Percentiles rank a stretch among this genome's conserved stretches.
Conservation (phyloP, 1,284 basidiomycete genomes). For the Garcileccinum viscosum region DNA sequence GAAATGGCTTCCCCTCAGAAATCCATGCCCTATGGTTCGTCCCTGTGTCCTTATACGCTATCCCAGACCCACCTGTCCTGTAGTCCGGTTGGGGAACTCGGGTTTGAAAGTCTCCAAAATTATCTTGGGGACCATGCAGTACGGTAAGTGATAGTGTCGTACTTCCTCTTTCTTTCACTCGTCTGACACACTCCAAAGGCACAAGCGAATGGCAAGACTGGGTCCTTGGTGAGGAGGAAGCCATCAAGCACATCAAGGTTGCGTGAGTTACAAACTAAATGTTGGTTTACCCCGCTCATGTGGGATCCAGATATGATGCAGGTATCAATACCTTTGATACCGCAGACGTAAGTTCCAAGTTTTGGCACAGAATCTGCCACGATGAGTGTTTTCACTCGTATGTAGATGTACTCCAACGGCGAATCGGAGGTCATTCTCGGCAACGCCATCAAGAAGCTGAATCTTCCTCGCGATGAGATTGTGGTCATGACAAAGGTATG, state of each 20-base stretch:
- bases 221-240: slow-evolving; percentile 62
- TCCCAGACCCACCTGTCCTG: neutral
- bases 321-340: slow-evolving; percentile 77
- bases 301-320: slow-evolving; percentile 49
- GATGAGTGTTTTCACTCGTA: neutral
- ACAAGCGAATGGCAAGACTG: slow-evolving; percentile 50
- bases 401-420: slow-evolving; percentile 68
- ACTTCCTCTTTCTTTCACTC: neutral
- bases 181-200: slow-evolving; percentile 6
- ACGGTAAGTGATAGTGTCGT: slow-evolving; percentile 40
- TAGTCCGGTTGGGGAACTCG: slow-evolving; percentile 52
- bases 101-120: slow-evolving; percentile 55
- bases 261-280: slow-evolving; percentile 41
- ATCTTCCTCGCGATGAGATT: slow-evolving; percentile 76
- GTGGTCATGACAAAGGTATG: slow-evolving; percentile 76
- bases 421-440: slow-evolving; percentile 74
- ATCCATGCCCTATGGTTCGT: slow-evolving; percentile 27
- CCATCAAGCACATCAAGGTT: slow-evolving; percentile 59
- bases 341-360: slow-evolving; percentile 46
- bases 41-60: neutral
- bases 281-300: neutral
- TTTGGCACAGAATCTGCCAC: neutral
- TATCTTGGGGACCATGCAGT: slow-evolving; percentile 49
- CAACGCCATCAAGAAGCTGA: slow-evolving; percentile 74
- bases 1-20: slow-evolving; percentile 5